phyloP scores from a whole-genome alignment of 805 yeast species.

The Komagataella kurtzmanii region DNA sequence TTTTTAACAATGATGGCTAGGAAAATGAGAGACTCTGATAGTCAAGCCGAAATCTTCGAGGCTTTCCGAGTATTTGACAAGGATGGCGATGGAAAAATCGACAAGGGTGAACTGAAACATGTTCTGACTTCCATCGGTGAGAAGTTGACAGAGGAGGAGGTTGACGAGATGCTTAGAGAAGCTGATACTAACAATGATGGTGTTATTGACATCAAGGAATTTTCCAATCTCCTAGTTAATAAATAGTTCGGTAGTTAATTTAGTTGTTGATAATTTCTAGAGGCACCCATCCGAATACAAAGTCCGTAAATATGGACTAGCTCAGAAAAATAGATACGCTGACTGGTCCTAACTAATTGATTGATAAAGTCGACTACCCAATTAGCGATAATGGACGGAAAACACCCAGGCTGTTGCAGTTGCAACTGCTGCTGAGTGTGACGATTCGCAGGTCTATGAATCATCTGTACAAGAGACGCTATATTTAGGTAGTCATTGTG shows the following conservation, averaged over 20 bases:
- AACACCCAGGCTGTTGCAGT: too few species aligned
- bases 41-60: constrained; percentile 93
- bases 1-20: constrained; percentile 80
- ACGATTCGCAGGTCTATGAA: too few species aligned
- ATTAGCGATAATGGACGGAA: too few species aligned
- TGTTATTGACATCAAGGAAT: constrained; percentile 92
- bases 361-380: neutral
- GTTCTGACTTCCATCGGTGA: constrained; percentile 97
- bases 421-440: too few species aligned
- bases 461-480: too few species aligned
- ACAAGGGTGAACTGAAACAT: constrained; percentile 93
- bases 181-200: constrained; percentile 95
- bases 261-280: neutral
- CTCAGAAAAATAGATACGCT: neutral
- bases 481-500: too few species aligned
- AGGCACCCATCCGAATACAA: neutral
- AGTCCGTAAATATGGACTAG: neutral
- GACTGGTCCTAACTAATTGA: neutral
- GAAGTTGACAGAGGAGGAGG: constrained; percentile 91
- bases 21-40: constrained; percentile 92
- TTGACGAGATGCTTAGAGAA: constrained; percentile 92
- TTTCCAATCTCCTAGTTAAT: constrained; percentile 76
- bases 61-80: constrained; percentile 97
- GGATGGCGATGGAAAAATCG: constrained; percentile 93
- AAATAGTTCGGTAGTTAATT: constrained; percentile 27